Evolutionary conservation across 805 yeast genomes (phyloP), one percentile per base, ranked within the genome.

Genomic region (Wickerhamomyces alni): DNA sequence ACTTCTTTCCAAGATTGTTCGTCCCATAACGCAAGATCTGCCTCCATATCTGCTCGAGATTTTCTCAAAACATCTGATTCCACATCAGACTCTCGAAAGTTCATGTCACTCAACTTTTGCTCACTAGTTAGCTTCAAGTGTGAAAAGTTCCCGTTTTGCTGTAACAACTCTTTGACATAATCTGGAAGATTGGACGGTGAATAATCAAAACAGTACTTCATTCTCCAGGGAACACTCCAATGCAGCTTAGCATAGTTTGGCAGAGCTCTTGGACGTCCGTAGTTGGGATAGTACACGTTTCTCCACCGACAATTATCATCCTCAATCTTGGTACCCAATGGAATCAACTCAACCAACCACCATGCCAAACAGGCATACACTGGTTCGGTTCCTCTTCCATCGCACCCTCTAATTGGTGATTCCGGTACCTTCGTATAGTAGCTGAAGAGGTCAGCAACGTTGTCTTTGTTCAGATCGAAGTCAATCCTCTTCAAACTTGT

Each of bases 291-390:
- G 48, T 66, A 74, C 5, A 61, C 57, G 35, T 68, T 63, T 40
- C 58, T 61, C 82, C 84, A 78, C 47, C 66, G 62, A 2, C 77
- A 77, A 4, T 62, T 50, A 5, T 48, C 44, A 48, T 72, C 63
- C 48, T 77, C 79, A 31, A 69, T 55, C 46, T 72, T 69, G 22
- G 69, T 65, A 0, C 78, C 78, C 33, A 79, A 50, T 2, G 87
- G 87, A n/a, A 81, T 43, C 13, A 74, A 56, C 47, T 81, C 88
- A 11, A 77, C 52, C 3, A 71, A 3, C 86, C 86, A 80, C 87
- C 87, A 81, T 6, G 63, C 46, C 0, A 75, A 17, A 0, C 68
- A 42, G 13, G 37, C 33, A 6, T 47, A 30, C 1, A 58, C 16
- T 3, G 57, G 36, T 18, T 54, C 55, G 25, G 55, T 55, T 1